Conservation (phyloP, 2,329 filamentous ascomycete species). For the Moelleriella libera region DNA sequence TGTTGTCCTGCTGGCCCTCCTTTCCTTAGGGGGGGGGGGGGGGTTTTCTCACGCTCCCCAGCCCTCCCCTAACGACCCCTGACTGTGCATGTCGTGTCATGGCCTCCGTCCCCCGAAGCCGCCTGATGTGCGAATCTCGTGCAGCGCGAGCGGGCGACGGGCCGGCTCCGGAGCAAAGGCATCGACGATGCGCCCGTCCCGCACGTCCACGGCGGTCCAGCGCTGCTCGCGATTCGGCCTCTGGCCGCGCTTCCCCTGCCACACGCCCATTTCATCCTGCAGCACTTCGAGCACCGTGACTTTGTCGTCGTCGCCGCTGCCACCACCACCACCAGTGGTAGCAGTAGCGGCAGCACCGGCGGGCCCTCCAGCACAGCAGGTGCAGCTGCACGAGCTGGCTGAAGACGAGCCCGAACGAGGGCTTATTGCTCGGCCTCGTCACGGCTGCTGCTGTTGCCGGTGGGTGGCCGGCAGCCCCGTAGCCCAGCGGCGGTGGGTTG, state of each 20-base stretch:
- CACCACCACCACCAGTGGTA: no score
- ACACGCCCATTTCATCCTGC: constrained; percentile 33
- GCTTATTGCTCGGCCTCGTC: constrained; percentile 20
- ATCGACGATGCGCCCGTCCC: constrained; percentile 22
- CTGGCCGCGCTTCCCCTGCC: constrained; percentile 19
- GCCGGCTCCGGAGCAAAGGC: constrained; percentile 6
- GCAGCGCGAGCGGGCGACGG: not conserved
- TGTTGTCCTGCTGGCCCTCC: constrained; percentile 1
- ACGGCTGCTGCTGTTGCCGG: constrained; percentile 5
- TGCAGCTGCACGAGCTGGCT: constrained; percentile 39
- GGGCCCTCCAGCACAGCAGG: constrained; percentile 28
- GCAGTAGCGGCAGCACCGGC: not conserved
- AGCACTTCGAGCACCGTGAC: constrained; percentile 36
- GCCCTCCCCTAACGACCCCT: no score
- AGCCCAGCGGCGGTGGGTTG: constrained; percentile 16
- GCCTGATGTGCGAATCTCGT: not conserved
- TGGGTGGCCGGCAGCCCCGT: not conserved
- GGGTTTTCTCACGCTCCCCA: no score
- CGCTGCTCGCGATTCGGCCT: constrained; percentile 31
- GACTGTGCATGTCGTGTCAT: not conserved
- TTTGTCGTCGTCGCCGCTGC: not conserved
- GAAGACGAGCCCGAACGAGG: constrained; percentile 40
- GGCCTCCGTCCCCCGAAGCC: constrained; percentile 5
- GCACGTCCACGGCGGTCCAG: constrained; percentile 35
- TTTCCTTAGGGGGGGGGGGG: not conserved